phyloP scores from a whole-genome alignment of 2,329 filamentous ascomycete species.

The Hypoxylon sp. region DNA sequence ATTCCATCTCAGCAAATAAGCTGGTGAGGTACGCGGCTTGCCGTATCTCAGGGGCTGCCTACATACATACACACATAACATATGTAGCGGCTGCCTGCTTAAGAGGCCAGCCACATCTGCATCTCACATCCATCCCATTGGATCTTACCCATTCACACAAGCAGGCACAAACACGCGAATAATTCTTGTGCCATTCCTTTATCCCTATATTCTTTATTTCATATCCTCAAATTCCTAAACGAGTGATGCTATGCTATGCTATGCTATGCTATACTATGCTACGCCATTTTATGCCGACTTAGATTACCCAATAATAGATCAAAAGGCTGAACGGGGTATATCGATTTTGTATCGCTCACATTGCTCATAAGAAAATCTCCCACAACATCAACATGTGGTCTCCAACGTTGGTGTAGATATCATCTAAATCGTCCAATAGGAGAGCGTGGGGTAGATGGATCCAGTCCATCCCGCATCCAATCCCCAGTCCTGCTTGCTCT shows the following conservation, averaged over 20 bases:
- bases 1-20: too few species aligned
- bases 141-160: not conserved
- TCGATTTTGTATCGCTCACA: conserved; percentile 12
- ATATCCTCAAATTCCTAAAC: conserved; percentile 8
- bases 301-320: not conserved
- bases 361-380: conserved; percentile 8
- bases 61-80: too few species aligned
- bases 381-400: conserved; percentile 9
- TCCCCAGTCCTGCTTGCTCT: conserved; percentile 21
- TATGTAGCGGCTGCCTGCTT: conserved; percentile 20
- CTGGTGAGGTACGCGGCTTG: not conserved
- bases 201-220: not conserved
- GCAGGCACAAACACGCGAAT: not conserved
- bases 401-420: conserved; percentile 19
- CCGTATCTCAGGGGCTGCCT: not conserved
- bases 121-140: not conserved
- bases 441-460: conserved; percentile 16
- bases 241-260: conserved; percentile 29
- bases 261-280: conserved; percentile 10
- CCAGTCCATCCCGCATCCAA: conserved; percentile 14
- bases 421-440: conserved; percentile 35
- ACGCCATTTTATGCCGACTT: not conserved
- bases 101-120: not conserved
- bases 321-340: conserved; percentile 30
- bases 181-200: not conserved